Percentiles rank a stretch among this genome's conserved stretches.
phyloP scores from a whole-genome alignment of 805 yeast genomes.

The Lipomyces lipofer region DNA sequence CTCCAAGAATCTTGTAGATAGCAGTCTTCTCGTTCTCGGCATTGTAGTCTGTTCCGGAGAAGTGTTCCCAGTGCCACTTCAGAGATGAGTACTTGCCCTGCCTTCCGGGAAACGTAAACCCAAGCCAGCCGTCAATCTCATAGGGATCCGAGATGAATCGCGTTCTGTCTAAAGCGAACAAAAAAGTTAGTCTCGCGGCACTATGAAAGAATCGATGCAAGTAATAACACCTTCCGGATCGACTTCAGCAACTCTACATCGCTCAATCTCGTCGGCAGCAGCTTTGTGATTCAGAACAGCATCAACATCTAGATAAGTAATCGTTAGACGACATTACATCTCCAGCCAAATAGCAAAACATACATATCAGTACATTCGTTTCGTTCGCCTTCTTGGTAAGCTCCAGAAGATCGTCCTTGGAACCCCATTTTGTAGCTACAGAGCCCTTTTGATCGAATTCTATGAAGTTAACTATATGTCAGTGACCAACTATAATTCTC shows the following conservation, averaged over 20 bases:
- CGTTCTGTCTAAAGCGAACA: constrained; percentile 17
- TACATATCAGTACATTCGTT: constrained; percentile 8
- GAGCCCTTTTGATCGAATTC: constrained; percentile 31
- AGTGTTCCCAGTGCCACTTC: constrained; percentile 31
- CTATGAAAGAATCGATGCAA: neutral
- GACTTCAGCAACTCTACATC: constrained; percentile 23
- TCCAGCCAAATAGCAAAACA: neutral
- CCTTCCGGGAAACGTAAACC: constrained; percentile 29
- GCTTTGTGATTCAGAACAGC: constrained; percentile 31
- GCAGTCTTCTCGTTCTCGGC: constrained; percentile 24
- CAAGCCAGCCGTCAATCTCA: constrained; percentile 31
- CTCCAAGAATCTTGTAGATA: constrained; percentile 27
- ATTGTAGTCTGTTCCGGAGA: constrained; percentile 31
- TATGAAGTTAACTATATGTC: too few relatives aligned
- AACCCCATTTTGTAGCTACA: constrained; percentile 27
- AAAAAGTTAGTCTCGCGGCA: neutral
- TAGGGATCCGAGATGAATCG: constrained; percentile 16
- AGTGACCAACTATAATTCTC: too few relatives aligned
- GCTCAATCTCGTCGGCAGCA: constrained; percentile 26
- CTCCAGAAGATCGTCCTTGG: constrained; percentile 18
- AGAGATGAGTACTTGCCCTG: constrained; percentile 26
- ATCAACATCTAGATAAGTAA: constrained; percentile 5
- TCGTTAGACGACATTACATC: neutral
- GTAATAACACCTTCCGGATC: constrained; percentile 16
- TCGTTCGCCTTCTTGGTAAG: constrained; percentile 14